Base-by-base conservation (phyloP, 2,329 filamentous ascomycete species). In the Penicillium polonicum region DNA sequence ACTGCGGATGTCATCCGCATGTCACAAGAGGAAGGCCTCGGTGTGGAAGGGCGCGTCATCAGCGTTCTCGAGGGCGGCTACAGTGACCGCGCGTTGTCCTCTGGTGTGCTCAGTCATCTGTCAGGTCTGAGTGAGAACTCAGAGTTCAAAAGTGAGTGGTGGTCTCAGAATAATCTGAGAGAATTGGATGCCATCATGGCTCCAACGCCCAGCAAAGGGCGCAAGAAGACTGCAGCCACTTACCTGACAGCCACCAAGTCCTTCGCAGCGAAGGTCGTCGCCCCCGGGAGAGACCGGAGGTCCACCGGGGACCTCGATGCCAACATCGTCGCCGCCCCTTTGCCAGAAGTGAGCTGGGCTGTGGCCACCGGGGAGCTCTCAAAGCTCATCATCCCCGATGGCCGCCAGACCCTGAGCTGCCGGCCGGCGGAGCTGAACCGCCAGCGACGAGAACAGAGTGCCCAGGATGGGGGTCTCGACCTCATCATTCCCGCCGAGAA, bases 31-130 rank as follows among this genome's bases (percentile, higher is more conserved):
- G 87, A 90, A 66, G 89, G 83, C 2, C 84, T 90, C 2, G 83
- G 84, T 29, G 90, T 91, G 1, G 88, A 95, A 27, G 93, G 93
- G 2, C 84, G 94, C 44, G 82, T 97, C 23, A 88, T 99, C 69
- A 97, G 93, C 72, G 92, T 97, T 2, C 82, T 99, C 23, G 94
- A 99, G 75, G 94, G 94, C 33, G 94, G 94, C 0, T 99, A 99
- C 71, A 97, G 92, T 71, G 91, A 99, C 74, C 86, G 92, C 58
- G 94, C 94, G 9, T 78, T 99, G 48, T 88, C 85, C 52, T 96
- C 91, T 35, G 94, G 94, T 44, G 88, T 97, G 3, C 78, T 97
- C 57, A 96, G 92, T 72, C 94, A 99, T 74, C 73, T 99, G 19
- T 91, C 90, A 65, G 94, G 93, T 6, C 82, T 99, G 42, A 61